Evolutionary conservation across 169 alveolate genomes (phyloP).

Genomic region (Blepharisma undulans): DNA sequence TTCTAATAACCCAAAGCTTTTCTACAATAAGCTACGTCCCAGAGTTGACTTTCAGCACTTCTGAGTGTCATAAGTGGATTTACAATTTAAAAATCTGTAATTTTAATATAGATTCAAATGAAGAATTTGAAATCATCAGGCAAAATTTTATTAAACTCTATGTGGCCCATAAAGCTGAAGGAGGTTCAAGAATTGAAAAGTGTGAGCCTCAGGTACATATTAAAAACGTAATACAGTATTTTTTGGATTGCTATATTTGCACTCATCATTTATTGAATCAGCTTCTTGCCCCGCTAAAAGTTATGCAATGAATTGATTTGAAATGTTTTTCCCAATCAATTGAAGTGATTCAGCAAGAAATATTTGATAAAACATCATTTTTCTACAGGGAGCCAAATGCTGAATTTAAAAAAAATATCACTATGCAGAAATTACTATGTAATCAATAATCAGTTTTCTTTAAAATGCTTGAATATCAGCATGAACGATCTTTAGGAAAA

Average conservation of each 20-base stretch:
- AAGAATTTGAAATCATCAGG: neutral
- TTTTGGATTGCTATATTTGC: neutral
- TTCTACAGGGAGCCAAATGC: neutral
- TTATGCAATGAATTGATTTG: neutral
- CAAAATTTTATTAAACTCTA: neutral
- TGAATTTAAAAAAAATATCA: neutral
- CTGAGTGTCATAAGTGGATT: neutral
- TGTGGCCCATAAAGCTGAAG: neutral
- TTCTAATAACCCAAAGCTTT: neutral
- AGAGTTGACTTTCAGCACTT: neutral
- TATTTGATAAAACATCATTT: slow-evolving; percentile 1
- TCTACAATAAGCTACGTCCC: neutral
- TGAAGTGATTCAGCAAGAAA: neutral
- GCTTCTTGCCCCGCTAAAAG: neutral
- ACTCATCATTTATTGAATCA: neutral
- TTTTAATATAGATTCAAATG: neutral
- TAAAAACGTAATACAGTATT: neutral
- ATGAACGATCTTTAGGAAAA: neutral
- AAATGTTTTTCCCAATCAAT: neutral
- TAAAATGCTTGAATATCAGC: neutral
- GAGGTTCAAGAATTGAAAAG: neutral
- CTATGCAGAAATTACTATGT: slow-evolving; percentile 2
- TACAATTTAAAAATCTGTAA: neutral
- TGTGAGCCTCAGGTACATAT: neutral
- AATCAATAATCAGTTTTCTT: slow-evolving; percentile 4